Evolutionary conservation across 1,284 basidiomycete species (phyloP), one percentile per base, ranked within the genome.

Genomic region (Ganoderma lingzhi): DNA sequence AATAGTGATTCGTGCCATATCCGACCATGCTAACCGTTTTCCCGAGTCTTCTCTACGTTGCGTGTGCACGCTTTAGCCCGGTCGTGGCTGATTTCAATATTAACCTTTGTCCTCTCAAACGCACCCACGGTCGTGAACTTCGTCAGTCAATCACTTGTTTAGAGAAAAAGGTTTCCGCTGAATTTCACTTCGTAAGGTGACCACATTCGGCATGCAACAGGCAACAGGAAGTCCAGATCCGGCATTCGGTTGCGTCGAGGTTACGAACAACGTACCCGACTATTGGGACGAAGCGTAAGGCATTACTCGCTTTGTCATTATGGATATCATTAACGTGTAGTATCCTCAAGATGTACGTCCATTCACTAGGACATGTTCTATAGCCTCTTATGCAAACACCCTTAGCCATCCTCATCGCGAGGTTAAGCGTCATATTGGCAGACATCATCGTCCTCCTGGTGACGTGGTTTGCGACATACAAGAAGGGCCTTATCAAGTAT

Each of bases 361-460:
- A 17, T 55, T 30, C 4, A 30, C 14, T 32, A 30, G 5, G 28
- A 4, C 28, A 55, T 5, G 23, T 4, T 1, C 15, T 14, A 32
- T 8, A 35, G 14, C 15, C 12, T 55, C 53, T 55, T 28, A 55
- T 15, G 35, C 35, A 8, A 10, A 3, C 28, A 6, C 30, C 14
- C 32, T 6, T 6, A 55, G 53, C 23, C 53, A 12, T 55, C 30
- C 14, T 55, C 15, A 6, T 32, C 28, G 10, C 53, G 14, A 55
- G 53, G 30, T 8, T 32, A 15, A 32, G 53, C 53, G 6, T 55
- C 53, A 55, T 55, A 14, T 3, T 55, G 28, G 53, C 28, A 2
- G 53, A 55, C n/a, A 32, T 32, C 53, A 55, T 55, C 53, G 53
- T 55, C 53, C 53, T 55, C 53, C 12, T 32, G 5, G 53, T 32